Evolutionary conservation across 1,139 yeast species (phyloP).

Genomic region (Hansenula lynferdii): DNA sequence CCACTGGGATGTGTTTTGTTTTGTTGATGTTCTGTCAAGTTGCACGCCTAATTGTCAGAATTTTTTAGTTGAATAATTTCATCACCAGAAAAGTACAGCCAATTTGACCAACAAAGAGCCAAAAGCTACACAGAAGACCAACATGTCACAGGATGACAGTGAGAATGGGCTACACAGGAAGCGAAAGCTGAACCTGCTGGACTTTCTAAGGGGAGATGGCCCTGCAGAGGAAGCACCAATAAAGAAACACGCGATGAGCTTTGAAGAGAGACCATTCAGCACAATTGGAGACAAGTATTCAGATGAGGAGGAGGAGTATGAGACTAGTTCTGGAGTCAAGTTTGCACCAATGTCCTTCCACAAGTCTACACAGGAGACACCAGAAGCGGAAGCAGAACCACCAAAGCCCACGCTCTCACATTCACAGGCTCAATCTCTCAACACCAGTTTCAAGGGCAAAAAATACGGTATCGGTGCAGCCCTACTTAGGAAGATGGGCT

Average conservation of each 20-base stretch:
- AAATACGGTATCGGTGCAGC: constrained; percentile 84
- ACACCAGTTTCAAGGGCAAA: constrained; percentile 14
- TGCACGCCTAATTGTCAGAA: not conserved
- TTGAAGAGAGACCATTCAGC: not conserved
- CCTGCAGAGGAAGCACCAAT: not conserved
- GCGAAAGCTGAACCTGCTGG: constrained; percentile 11
- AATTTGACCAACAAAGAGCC: too few species aligned
- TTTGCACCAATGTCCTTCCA: not conserved
- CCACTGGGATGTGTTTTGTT: too few species aligned
- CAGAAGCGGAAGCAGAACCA: too few species aligned
- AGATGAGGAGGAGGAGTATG: not conserved
- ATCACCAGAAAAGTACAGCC: too few species aligned
- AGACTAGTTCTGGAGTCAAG: not conserved
- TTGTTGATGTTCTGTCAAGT: too few species aligned
- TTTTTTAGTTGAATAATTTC: not conserved
- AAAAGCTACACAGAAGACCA: too few species aligned
- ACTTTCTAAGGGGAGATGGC: constrained; percentile 8
- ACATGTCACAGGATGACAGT: not conserved
- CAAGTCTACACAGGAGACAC: too few species aligned
- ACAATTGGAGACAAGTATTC: not conserved
- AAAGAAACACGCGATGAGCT: not conserved
- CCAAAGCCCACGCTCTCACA: too few species aligned
- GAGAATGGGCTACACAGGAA: constrained; percentile 4
- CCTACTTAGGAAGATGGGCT: constrained; percentile 82
- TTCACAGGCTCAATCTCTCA: too few species aligned